Conservation (phyloP, 495 filamentous ascomycete species). For the Platismatia glauca region DNA sequence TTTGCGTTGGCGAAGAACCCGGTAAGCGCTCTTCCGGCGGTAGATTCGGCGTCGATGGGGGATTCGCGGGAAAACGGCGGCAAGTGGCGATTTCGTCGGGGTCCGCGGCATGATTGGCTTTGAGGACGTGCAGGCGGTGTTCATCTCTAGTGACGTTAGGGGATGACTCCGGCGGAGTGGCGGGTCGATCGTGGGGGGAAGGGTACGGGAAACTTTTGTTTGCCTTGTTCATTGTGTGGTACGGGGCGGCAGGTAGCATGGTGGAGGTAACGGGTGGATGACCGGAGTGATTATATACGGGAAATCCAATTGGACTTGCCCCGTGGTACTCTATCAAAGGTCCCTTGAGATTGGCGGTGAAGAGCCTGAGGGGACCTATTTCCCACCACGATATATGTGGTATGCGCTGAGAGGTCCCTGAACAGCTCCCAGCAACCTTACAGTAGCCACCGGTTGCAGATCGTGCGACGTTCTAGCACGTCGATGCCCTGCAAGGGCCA, state of each 20-base stretch:
- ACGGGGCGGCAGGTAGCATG: neutral
- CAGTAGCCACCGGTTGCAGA: neutral
- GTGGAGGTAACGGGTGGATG: neutral
- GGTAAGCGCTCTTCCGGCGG: conserved; percentile 6
- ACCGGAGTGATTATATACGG: neutral
- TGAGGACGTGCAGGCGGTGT: neutral
- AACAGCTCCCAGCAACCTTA: neutral
- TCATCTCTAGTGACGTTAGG: conserved; percentile 1
- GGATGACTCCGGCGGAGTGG: neutral
- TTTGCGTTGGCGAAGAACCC: neutral
- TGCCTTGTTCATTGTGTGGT: conserved; percentile 4
- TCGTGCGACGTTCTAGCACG: neutral
- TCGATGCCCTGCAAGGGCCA: neutral
- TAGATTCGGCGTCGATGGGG: conserved; percentile 4
- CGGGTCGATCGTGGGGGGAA: neutral
- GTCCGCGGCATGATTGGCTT: neutral
- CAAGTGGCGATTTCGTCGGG: conserved; percentile 2
- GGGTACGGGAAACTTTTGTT: neutral
- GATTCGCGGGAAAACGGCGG: conserved; percentile 6
- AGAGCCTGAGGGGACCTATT: neutral
- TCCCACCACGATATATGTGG: conserved; percentile 1
- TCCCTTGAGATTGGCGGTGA: neutral
- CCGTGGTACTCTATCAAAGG: neutral
- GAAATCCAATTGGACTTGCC: conserved; percentile 1
- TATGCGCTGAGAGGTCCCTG: neutral